phyloP scores from a whole-genome alignment of 164 flowering plant genomes.

The Nymphaea colorata region DNA sequence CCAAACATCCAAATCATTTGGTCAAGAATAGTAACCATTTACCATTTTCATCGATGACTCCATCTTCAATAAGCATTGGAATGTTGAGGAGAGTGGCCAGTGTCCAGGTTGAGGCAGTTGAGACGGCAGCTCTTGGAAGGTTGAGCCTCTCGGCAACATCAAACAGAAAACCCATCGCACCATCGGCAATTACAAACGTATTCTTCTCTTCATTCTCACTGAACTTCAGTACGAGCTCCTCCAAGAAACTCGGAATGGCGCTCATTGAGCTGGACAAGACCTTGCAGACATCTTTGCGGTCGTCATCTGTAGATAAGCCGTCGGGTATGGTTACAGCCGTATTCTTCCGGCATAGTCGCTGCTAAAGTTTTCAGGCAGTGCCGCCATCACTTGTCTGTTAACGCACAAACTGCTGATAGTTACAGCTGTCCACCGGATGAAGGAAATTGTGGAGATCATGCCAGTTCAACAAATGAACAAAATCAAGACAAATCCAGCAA shows the following conservation, averaged over 20 bases:
- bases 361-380: background rate
- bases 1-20: background rate
- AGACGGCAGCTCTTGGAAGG: constrained; percentile 9
- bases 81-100: constrained; percentile 4
- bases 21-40: background rate
- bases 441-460: too few relatives aligned
- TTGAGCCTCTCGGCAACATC: constrained; percentile 18
- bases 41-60: constrained; percentile 13
- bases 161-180: constrained; percentile 9
- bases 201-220: constrained; percentile 5
- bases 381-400: background rate
- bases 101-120: constrained; percentile 5
- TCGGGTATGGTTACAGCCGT: constrained; percentile 9
- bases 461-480: too few relatives aligned
- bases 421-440: too few relatives aligned
- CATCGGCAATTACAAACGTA: constrained; percentile 22
- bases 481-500: too few relatives aligned
- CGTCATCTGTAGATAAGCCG: constrained; percentile 7
- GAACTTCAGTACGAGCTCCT: constrained; percentile 7
- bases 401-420: too few relatives aligned
- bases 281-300: constrained; percentile 1
- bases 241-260: constrained; percentile 10
- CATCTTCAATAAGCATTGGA: constrained; percentile 15
- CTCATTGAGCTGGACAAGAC: constrained; percentile 3
- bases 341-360: background rate